Evolutionary conservation across 371 early-diverging fungal species (phyloP), one percentile per base, ranked within the genome.

Genomic region (Aphelidium insulamus): DNA sequence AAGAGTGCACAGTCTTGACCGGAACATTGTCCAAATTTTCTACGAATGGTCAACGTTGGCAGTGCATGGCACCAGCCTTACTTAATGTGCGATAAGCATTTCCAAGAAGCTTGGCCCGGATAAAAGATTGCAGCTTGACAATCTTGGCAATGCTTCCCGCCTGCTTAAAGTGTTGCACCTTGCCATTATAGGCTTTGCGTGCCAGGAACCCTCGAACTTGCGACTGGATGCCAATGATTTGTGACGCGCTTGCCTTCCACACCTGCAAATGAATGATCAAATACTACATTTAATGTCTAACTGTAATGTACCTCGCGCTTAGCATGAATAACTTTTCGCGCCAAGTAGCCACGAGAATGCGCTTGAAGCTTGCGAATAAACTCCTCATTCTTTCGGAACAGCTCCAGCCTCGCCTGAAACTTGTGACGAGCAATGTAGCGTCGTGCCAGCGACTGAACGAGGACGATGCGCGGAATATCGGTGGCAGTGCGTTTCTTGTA

Each of bases 51-150:
- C 27, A 18, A 22, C 22, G n/a, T n/a, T n/a, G n/a, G n/a, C n/a
- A n/a, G n/a, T n/a, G n/a, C n/a, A n/a, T n/a, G 7, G 9, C n/a
- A 12, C n/a, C 8, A 21, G 14, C 45, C 59, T 51, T 62, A 75
- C 75, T 72, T 41, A 88, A 52, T 24, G 70, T 71, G 21, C 70
- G 57, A 42, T 84, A 86, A 0, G 83, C 83, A 26, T 71, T 70
- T 26, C 65, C 62, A 0, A 77, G 71, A 8, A 72, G 61, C 44
- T 79, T 81, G 30, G 78, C 78, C 16, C 74, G 61, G 50, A 77
- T 77, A 40, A 77, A 57, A 28, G 72, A 66, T 45, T 95, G 91
- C 33, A 85, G 63, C 50, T 76, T 76, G 38, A 83, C 58, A 28
- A 86, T 60, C n/a, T 69, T 69, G 12, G 69, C 63, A 12, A 68